These are phyloP conservation scores for Canavalia gladiata DNA, from an alignment of 306 rosid species.

Conservation along the genomic window DNA sequence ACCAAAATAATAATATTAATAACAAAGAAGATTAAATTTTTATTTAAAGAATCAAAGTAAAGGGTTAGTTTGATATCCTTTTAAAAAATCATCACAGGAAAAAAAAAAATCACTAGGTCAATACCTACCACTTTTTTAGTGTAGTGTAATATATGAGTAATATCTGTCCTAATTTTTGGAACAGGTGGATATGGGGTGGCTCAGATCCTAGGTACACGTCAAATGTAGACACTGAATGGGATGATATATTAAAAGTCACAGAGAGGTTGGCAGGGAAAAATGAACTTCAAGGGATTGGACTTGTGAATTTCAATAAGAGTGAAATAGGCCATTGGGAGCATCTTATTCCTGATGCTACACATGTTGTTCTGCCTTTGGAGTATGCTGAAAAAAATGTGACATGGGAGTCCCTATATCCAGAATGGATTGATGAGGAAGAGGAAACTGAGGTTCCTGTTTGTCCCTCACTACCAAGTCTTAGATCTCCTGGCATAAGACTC, in stretches of 20 bases:
- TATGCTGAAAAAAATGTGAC: slow-evolving; percentile 70
- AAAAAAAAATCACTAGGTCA: no score
- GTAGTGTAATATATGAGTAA: background rate
- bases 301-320: slow-evolving; percentile 71
- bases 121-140: no score
- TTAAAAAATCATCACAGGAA: background rate
- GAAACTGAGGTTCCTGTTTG: slow-evolving; percentile 82
- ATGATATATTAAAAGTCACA: slow-evolving; percentile 59
- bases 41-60: no score
- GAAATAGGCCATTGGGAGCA: slow-evolving; percentile 71
- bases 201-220: slow-evolving; percentile 69
- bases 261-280: slow-evolving; percentile 51
- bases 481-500: slow-evolving; percentile 68
- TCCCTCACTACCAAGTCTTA: slow-evolving; percentile 77
- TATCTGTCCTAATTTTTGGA: slow-evolving; percentile 45
- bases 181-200: slow-evolving; percentile 95
- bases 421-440: slow-evolving; percentile 99
- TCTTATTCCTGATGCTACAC: slow-evolving; percentile 66
- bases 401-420: slow-evolving; percentile 89
- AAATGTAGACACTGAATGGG: slow-evolving; percentile 62
- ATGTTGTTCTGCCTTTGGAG: slow-evolving; percentile 62
- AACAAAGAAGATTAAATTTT: no score
- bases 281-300: slow-evolving; percentile 78
- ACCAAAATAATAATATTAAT: no score
- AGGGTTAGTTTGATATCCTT: background rate